phyloP scores from a whole-genome alignment of 2,329 filamentous ascomycete genomes.

The Hypoxylon sp. region DNA sequence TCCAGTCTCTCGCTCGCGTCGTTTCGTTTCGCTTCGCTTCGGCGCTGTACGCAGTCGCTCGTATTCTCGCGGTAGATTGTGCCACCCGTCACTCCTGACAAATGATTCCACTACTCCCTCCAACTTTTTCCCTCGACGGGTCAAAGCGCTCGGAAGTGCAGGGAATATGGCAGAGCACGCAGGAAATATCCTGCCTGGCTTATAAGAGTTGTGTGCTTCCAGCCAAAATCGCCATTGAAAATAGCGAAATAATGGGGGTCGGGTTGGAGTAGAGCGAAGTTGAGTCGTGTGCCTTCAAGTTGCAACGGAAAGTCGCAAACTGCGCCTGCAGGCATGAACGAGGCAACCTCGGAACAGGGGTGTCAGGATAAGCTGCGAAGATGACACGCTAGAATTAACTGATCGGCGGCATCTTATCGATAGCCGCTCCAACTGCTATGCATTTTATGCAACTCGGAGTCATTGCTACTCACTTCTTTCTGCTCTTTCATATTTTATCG shows the following conservation, averaged over 20 bases:
- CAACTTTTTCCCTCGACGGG: slow-evolving; percentile 4
- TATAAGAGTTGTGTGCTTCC: slow-evolving; percentile 21
- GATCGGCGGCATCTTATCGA: slow-evolving; percentile 26
- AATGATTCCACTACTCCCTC: slow-evolving; percentile 3
- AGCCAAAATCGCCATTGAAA: slow-evolving; percentile 37
- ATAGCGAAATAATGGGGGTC: slow-evolving; percentile 1
- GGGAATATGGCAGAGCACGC: slow-evolving; percentile 11
- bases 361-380: slow-evolving; percentile 28
- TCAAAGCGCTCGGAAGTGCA: background rate
- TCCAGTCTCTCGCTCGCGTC: too few relatives aligned
- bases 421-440: slow-evolving; percentile 6
- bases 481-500: background rate
- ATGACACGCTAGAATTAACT: slow-evolving; percentile 37
- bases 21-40: background rate
- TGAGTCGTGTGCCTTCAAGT: slow-evolving; percentile 41
- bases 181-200: slow-evolving; percentile 33
- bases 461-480: background rate
- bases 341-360: slow-evolving; percentile 18
- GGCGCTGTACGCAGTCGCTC: background rate
- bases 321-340: slow-evolving; percentile 17
- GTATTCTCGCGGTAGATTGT: slow-evolving; percentile 3
- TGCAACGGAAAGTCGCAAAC: slow-evolving; percentile 31
- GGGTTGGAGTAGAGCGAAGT: slow-evolving; percentile 10
- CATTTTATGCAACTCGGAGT: background rate
- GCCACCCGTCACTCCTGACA: background rate